These are phyloP conservation scores for Populus euphratica DNA, from an alignment of 345 rosid genomes.

Conservation along the genomic window DNA sequence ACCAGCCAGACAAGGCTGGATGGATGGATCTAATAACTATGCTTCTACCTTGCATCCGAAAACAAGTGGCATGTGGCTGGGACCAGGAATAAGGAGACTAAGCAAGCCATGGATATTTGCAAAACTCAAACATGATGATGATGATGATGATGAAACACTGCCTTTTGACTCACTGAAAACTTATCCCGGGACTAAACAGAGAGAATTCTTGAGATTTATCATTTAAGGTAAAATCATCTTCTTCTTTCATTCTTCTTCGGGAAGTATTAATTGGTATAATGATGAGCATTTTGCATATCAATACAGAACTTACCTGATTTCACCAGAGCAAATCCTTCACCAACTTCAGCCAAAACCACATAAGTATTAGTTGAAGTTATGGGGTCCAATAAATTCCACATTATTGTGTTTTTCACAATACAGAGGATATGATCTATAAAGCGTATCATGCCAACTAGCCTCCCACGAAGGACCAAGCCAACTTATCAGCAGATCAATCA, in stretches of 20 bases:
- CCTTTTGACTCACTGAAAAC: neutral
- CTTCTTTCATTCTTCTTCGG: constrained; percentile 1
- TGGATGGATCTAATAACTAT: neutral
- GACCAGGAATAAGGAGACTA: neutral
- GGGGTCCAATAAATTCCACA: neutral
- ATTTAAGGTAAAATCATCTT: neutral
- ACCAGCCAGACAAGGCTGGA: neutral
- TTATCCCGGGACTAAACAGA: neutral
- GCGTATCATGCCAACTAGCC: neutral
- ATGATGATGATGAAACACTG: neutral
- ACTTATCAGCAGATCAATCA: neutral
- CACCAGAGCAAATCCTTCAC: neutral
- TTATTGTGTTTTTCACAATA: neutral
- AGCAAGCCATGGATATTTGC: neutral
- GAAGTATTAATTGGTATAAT: neutral
- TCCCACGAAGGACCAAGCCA: neutral
- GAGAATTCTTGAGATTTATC: neutral
- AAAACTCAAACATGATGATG: neutral
- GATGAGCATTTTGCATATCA: neutral
- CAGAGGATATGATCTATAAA: neutral
- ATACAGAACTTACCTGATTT: neutral
- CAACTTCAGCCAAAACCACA: neutral
- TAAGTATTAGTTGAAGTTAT: neutral
- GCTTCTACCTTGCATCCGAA: neutral
- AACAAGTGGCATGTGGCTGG: neutral